Conservation (phyloP, 2,329 filamentous ascomycete species). For the Trichophyton verrucosum region DNA sequence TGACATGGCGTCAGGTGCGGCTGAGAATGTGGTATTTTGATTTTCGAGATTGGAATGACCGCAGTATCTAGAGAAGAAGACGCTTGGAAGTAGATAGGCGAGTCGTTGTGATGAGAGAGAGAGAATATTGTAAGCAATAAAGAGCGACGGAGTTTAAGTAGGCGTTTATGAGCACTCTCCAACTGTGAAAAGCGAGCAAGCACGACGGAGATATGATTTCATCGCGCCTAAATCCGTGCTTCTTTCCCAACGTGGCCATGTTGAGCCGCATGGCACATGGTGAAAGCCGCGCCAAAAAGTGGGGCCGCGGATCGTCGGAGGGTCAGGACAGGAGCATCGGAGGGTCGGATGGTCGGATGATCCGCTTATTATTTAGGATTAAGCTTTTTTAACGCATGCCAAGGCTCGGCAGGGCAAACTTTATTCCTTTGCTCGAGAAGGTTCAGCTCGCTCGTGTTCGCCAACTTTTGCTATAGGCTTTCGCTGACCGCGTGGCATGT, state of each 20-base stretch:
- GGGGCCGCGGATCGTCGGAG: neutral
- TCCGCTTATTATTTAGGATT: neutral
- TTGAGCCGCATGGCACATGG: neutral
- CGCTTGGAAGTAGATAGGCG: neutral
- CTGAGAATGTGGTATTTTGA: neutral
- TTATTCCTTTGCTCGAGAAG: neutral
- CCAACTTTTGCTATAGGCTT: neutral
- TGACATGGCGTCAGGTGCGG: neutral
- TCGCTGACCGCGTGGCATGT: neutral
- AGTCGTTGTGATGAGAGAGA: constrained; percentile 14
- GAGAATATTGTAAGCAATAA: neutral
- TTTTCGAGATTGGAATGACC: neutral
- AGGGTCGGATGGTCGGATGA: constrained; percentile 21
- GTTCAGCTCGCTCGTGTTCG: neutral
- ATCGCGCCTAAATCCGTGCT: neutral
- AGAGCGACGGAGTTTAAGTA: neutral
- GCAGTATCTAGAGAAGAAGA: neutral
- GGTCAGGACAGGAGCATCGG: constrained; percentile 19
- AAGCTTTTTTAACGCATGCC: neutral
- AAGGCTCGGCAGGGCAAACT: neutral
- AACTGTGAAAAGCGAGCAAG: constrained; percentile 15
- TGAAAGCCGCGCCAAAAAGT: neutral
- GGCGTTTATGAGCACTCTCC: constrained; percentile 12
- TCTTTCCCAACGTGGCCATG: neutral
- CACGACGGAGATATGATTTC: neutral